A percentile compares a stretch with the other conserved stretches of the same genome.
Conservation (phyloP, 306 rosid genomes). For the Vicia villosa region DNA sequence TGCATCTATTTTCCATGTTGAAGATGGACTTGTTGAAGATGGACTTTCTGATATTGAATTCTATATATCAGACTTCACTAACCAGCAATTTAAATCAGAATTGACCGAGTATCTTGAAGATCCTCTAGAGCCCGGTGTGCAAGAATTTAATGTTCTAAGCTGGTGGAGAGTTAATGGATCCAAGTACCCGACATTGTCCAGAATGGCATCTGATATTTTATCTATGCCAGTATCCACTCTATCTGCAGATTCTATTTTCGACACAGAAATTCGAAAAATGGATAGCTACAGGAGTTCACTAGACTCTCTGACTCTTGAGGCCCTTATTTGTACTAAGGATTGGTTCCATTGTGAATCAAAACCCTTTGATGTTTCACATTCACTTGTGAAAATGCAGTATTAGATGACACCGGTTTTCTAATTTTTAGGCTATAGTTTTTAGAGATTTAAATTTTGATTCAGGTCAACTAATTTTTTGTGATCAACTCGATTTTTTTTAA, state of each 20-base stretch:
- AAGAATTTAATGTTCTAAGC: conserved; percentile 65
- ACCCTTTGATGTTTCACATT: conserved; percentile 47
- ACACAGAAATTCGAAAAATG: conserved; percentile 63
- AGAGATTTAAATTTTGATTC: conserved; percentile 29
- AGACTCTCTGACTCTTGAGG: conserved; percentile 66
- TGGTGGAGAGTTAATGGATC: conserved; percentile 77
- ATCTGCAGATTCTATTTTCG: conserved; percentile 65
- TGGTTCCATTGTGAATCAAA: conserved; percentile 68
- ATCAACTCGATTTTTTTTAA: conserved; percentile 15
- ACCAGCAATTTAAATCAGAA: conserved; percentile 64
- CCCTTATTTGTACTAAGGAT: conserved; percentile 82
- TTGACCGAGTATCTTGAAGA: conserved; percentile 85
- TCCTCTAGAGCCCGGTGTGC: conserved; percentile 51
- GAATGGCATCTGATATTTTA: conserved; percentile 85
- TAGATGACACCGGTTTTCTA: conserved; percentile 38
- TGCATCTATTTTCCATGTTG: conserved; percentile 43
- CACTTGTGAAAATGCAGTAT: conserved; percentile 51
- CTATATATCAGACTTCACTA: conserved; percentile 68
- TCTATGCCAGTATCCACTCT: conserved; percentile 74
- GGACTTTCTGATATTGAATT: conserved; percentile 72
- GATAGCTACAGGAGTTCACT: conserved; percentile 65
- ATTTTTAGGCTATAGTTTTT: conserved; percentile 34
- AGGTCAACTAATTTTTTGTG: conserved; percentile 26
- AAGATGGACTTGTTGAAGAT: conserved; percentile 59
- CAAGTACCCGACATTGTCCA: conserved; percentile 73